Evolutionary conservation across 345 rosid species (phyloP), one percentile per base, ranked within the genome.

Genomic region (Tarenaya hassleriana): DNA sequence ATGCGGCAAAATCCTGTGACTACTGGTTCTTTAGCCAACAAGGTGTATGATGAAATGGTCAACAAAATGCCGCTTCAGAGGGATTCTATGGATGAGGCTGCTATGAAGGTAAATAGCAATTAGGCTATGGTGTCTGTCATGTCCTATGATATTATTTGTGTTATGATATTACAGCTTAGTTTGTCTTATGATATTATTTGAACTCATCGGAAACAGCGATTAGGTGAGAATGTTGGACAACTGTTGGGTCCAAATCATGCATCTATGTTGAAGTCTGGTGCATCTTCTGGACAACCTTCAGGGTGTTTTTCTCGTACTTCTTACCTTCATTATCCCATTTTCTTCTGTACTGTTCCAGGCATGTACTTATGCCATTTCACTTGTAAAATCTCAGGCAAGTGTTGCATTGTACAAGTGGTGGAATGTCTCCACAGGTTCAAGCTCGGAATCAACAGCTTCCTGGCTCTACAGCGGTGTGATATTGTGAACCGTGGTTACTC

Each of bases 401-500:
- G 48, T 71, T 92, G 73, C 98, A 88, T 74, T 81, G 88, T 52
- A 50, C 83, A 27, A 72, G 86, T 50, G 94, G 90, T 59, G 88
- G 75, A 58, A 85, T 85, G 85, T 79, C 95, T 56, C 84, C 94
- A 34, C 97, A 92, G 69, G 83, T 92, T 64, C 97, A 85, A 73
- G 49, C 83, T 58, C 76, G 95, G 58, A 79, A 69, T 74, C 97
- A 83, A 71, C 98, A 83, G 67, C 71, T 88, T 50, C 73, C 94
- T 1, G 95, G 76, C 47, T 70, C 96, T 43, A 72, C 86, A 12
- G 79, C 67, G 66, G 98, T 92, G 81, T 62, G 76, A 15, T 18
- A 39, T 47, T 38, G 58, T 47, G 40, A 47, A 13, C 21, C 13
- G 16, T 14, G 39, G 27, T 20, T 27, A 13, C 29, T 27, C 16